Conservation (phyloP, 495 filamentous ascomycete species). For the Tetracladium setigerum region DNA sequence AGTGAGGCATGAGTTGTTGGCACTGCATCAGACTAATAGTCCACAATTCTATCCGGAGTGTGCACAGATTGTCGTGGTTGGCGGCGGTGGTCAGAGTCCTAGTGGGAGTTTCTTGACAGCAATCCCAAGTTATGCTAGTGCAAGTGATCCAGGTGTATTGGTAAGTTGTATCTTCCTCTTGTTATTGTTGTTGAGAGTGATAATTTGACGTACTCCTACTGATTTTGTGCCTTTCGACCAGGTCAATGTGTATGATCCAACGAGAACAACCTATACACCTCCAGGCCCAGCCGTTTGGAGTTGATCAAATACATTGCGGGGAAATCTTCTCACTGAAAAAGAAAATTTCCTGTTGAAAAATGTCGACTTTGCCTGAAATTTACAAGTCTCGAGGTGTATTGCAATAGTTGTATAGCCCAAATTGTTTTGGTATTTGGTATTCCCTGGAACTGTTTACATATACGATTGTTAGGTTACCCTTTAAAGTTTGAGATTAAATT, state of each 20-base stretch:
- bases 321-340: too few relatives aligned
- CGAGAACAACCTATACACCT: slow-evolving; percentile 38
- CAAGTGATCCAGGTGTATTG: slow-evolving; percentile 43
- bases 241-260: slow-evolving; percentile 40
- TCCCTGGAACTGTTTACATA: too few relatives aligned
- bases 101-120: slow-evolving; percentile 33
- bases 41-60: slow-evolving; percentile 57
- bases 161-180: slow-evolving; percentile 21
- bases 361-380: too few relatives aligned
- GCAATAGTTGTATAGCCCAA: too few relatives aligned
- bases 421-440: too few relatives aligned
- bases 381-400: too few relatives aligned
- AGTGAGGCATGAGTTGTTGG: slow-evolving; percentile 51
- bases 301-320: not conserved
- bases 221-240: not conserved
- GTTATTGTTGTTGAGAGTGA: not conserved
- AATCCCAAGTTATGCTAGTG: slow-evolving; percentile 43
- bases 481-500: not conserved
- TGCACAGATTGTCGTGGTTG: slow-evolving; percentile 45
- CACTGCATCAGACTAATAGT: slow-evolving; percentile 51
- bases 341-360: too few relatives aligned
- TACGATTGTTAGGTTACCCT: not conserved
- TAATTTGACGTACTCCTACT: not conserved
- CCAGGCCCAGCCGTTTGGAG: slow-evolving; percentile 46
- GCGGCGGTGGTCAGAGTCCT: slow-evolving; percentile 38